A percentile compares a stretch with the other conserved stretches of the same genome.
These are phyloP conservation scores for Acanthamoeba healyi DNA, from an alignment of 208 protist species.

Conservation along the genomic window DNA sequence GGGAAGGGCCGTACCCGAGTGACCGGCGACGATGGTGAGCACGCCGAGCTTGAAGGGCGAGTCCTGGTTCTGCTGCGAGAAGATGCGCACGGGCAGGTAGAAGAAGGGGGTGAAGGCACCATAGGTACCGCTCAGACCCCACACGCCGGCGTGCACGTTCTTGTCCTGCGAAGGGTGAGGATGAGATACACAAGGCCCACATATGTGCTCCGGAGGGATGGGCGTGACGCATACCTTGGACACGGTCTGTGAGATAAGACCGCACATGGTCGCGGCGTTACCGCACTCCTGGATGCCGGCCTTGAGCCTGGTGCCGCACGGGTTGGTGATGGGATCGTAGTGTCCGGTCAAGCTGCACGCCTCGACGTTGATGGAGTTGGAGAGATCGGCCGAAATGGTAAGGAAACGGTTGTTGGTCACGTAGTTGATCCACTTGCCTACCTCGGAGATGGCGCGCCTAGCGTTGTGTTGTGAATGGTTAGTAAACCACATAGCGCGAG, in stretches of 20 bases:
- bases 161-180: neutral
- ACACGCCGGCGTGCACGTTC: conserved; percentile 58
- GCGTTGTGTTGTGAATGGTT: neutral
- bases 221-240: neutral
- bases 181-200: neutral
- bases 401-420: conserved; percentile 69
- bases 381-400: conserved; percentile 74
- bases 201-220: neutral
- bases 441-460: conserved; percentile 72
- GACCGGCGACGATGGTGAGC: conserved; percentile 72
- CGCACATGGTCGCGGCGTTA: conserved; percentile 70
- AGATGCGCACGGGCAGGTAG: conserved; percentile 74
- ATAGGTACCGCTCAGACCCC: conserved; percentile 73
- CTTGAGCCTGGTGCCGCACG: conserved; percentile 67
- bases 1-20: conserved; percentile 11
- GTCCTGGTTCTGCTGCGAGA: conserved; percentile 75
- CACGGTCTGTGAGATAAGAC: conserved; percentile 64
- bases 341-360: conserved; percentile 70
- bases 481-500: too few species aligned
- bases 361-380: conserved; percentile 76
- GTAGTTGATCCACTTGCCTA: conserved; percentile 79
- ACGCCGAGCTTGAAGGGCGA: conserved; percentile 58
- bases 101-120: conserved; percentile 76
- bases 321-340: conserved; percentile 70
- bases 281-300: conserved; percentile 70